phyloP scores from a whole-genome alignment of 257 asterid genomes.

The Parsonsia alboflavescens region DNA sequence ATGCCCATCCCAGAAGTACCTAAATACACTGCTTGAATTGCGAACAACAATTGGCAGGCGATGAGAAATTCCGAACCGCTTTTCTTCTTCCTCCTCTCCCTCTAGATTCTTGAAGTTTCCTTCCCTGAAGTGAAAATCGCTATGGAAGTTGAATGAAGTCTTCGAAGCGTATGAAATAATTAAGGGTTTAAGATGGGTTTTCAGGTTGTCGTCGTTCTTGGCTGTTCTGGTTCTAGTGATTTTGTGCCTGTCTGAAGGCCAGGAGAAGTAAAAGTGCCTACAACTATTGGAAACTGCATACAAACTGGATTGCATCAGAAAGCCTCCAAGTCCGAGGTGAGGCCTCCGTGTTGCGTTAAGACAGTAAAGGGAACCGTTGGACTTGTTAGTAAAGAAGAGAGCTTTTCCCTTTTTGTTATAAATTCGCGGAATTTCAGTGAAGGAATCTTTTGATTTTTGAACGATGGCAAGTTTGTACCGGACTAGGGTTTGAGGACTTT shows the following conservation, averaged over 20 bases:
- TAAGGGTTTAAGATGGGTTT: conserved; percentile 55
- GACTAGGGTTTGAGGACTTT: neutral
- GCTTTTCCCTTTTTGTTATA: no score
- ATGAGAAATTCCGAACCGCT: conserved; percentile 14
- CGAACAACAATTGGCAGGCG: conserved; percentile 53
- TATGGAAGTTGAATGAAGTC: conserved; percentile 31
- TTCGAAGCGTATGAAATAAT: conserved; percentile 34
- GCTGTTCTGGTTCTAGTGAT: conserved; percentile 17
- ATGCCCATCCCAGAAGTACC: conserved; percentile 72
- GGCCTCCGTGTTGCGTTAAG: no score
- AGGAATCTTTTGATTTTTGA: neutral
- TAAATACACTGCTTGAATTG: conserved; percentile 45
- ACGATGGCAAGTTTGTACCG: no score
- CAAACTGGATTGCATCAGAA: conserved; percentile 19
- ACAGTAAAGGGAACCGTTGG: neutral
- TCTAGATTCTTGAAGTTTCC: conserved; percentile 25
- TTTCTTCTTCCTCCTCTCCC: neutral
- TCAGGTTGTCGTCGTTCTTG: conserved; percentile 26
- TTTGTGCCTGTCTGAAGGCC: conserved; percentile 26
- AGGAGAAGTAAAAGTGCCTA: conserved; percentile 14
- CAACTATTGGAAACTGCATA: conserved; percentile 10
- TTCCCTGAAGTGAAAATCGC: conserved; percentile 21
- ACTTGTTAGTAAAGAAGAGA: neutral
- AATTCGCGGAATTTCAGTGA: neutral
- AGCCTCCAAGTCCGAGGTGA: neutral